Evolutionary conservation across 192 early-diverging fungal species (phyloP).

Genomic region (Podila verticillata): DNA sequence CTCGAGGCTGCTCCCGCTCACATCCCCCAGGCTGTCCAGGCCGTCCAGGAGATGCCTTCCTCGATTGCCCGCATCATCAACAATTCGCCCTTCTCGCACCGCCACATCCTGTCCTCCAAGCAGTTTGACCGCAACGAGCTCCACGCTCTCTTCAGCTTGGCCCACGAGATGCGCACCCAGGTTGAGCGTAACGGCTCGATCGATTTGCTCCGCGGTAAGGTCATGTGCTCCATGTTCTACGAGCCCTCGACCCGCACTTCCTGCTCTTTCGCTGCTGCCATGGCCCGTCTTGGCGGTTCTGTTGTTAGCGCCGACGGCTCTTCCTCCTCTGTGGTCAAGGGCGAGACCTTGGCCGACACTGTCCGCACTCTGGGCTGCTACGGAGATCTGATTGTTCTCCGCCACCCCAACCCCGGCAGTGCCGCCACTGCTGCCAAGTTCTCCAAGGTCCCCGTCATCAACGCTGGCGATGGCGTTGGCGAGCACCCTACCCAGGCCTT

Average conservation of each 20-base stretch:
- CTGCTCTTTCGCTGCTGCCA: slow-evolving; percentile 94
- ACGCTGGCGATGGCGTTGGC: slow-evolving; percentile 96
- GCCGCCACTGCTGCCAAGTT: slow-evolving; percentile 85
- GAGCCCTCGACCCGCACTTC: slow-evolving; percentile 96
- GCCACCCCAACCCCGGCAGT: slow-evolving; percentile 92
- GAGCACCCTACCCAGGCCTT: slow-evolving; percentile 99
- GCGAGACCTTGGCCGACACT: slow-evolving; percentile 94
- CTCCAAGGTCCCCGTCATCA: slow-evolving; percentile 92
- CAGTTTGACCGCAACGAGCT: slow-evolving; percentile 95
- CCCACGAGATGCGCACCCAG: slow-evolving; percentile 94
- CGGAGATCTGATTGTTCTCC: slow-evolving; percentile 90
- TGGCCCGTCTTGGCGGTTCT: slow-evolving; percentile 90
- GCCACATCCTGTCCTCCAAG: slow-evolving; percentile 91
- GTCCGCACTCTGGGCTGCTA: slow-evolving; percentile 94
- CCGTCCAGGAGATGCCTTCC: slow-evolving; percentile 16
- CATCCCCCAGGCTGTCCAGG: slow-evolving; percentile 7
- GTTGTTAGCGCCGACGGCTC: slow-evolving; percentile 88
- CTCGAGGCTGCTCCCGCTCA: slow-evolving; percentile 7
- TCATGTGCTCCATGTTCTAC: slow-evolving; percentile 95
- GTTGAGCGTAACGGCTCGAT: slow-evolving; percentile 92
- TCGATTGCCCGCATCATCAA: slow-evolving; percentile 58
- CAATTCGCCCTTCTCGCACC: slow-evolving; percentile 89
- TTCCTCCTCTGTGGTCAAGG: slow-evolving; percentile 93
- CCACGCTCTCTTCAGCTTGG: slow-evolving; percentile 94
- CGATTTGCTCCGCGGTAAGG: slow-evolving; percentile 88